A percentile compares a stretch with the other conserved stretches of the same genome.
Evolutionary conservation across 331 rosid species (phyloP).

Genomic region (Cydonia oblonga): DNA sequence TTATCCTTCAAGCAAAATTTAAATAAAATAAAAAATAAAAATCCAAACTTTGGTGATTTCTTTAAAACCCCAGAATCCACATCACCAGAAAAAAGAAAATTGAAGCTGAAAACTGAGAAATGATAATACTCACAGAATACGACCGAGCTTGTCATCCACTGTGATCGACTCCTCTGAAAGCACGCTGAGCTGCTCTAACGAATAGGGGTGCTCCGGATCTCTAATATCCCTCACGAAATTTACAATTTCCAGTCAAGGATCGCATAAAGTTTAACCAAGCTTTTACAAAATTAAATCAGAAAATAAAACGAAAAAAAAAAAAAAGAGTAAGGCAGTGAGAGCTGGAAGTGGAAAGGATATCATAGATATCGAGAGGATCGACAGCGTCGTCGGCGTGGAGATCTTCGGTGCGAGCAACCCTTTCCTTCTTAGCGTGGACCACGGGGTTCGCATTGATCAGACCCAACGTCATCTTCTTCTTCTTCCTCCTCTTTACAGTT

Average conservation of each 20-base stretch:
- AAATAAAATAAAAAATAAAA: background rate
- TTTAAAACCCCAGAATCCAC: background rate
- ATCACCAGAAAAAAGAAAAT: background rate
- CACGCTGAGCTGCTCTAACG: conserved; percentile 90
- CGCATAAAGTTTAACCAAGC: background rate
- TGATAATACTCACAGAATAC: conserved; percentile 51
- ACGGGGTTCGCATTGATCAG: conserved; percentile 92
- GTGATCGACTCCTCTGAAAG: conserved; percentile 94
- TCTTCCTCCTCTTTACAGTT: background rate
- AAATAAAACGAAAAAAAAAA: background rate
- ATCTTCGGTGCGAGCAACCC: conserved; percentile 66
- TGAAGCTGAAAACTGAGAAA: background rate
- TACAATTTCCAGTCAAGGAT: conserved; percentile 58
- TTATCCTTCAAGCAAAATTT: conserved; percentile 44
- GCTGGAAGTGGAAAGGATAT: conserved; percentile 44
- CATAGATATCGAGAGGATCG: conserved; percentile 92
- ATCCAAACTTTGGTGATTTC: background rate
- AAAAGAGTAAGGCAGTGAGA: background rate
- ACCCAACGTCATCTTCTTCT: conserved; percentile 74
- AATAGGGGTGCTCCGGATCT: conserved; percentile 99
- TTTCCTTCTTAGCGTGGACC: conserved; percentile 88
- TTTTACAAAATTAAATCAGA: background rate
- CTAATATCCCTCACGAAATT: conserved; percentile 94
- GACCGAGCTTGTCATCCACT: conserved; percentile 77
- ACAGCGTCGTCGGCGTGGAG: conserved; percentile 54